These are phyloP conservation scores for Trametes punicea DNA, from an alignment of 768 basidiomycete species.

Conservation along the genomic window DNA sequence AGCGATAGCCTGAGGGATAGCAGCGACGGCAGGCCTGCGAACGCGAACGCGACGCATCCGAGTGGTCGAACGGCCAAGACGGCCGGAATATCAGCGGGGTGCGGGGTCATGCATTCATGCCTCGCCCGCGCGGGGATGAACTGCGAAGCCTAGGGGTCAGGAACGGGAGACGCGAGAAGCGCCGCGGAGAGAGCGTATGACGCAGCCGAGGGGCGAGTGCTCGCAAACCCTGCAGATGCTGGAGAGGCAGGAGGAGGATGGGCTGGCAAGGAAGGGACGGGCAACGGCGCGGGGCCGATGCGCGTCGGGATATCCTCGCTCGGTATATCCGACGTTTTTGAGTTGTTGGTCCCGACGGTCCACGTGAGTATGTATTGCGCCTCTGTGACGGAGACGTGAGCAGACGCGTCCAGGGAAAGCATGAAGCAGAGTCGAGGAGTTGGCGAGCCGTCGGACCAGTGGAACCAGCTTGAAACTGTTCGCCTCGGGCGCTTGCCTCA, in stretches of 20 bases:
- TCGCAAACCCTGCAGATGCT: neutral
- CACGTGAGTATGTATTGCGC: neutral
- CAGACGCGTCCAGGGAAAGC: neutral
- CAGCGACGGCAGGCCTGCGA: neutral
- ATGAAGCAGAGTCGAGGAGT: neutral
- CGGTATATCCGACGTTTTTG: constrained; percentile 18
- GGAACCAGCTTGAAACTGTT: neutral
- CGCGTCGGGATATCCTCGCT: constrained; percentile 19
- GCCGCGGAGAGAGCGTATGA: constrained; percentile 2
- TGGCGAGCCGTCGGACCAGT: neutral
- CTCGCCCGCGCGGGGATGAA: constrained; percentile 5
- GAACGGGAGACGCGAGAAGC: constrained; percentile 1
- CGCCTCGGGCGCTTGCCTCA: no score
- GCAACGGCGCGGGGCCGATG: constrained; percentile 1
- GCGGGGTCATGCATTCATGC: constrained; percentile 11
- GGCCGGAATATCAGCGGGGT: constrained; percentile 15
- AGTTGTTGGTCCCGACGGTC: neutral
- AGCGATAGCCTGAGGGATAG: neutral
- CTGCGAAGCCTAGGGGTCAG: constrained; percentile 14
- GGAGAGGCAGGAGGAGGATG: neutral
- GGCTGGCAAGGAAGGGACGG: neutral
- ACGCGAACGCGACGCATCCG: neutral
- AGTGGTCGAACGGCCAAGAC: neutral
- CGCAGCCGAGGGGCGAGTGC: neutral
- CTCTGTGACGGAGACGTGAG: neutral